Base-by-base conservation (phyloP, 805 yeast species). In the Debaryomyces maramus region DNA sequence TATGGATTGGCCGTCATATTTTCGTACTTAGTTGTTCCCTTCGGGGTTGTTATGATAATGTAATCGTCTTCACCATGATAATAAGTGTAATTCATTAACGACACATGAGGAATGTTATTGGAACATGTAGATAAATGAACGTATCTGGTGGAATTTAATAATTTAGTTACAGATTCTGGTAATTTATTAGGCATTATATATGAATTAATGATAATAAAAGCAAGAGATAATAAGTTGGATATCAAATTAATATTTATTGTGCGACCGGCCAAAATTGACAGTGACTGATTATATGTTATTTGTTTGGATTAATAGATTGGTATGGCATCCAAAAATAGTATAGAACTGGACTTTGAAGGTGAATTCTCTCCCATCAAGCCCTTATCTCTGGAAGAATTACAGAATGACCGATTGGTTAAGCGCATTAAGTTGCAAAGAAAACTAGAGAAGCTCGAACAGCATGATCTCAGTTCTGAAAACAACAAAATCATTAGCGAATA, bases 51-150 rank as follows among this genome's bases (percentile, higher is more conserved):
- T 41, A 90, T 69, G 13, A 91, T 77, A 35, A 89, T 77, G 48
- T 72, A 74, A 21, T 79, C 73, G 16, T 54, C 58, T 28, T 70
- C 70, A 17, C 60, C 63, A 33, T 63, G 62, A 40, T 67, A 70
- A 57, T 81, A 87, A 3, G 90, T 81, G 62, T 87, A 91, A 63
- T 88, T 91, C 98, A 91, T 91, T 47, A 91, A 72, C 14, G 93
- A 78, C 3, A 89, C 96, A 45, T 90, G 93, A 5, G 98, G 98
- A 32, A 79, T 61, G 51, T 83, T 73, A 32, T 86, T 75, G 37
- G 71, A 67, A 43, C 88, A 78, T 2, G 98, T 91, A 2, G 91
- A 97, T 34, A 90, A 70, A 60, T 90, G 97, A 28, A 90, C 79
- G 59, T 80, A 85, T 46, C 83, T 75, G 8, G 88, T 82, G 10